Conservation (phyloP, 2,329 filamentous ascomycete species). For the Diaporthe vaccinii region DNA sequence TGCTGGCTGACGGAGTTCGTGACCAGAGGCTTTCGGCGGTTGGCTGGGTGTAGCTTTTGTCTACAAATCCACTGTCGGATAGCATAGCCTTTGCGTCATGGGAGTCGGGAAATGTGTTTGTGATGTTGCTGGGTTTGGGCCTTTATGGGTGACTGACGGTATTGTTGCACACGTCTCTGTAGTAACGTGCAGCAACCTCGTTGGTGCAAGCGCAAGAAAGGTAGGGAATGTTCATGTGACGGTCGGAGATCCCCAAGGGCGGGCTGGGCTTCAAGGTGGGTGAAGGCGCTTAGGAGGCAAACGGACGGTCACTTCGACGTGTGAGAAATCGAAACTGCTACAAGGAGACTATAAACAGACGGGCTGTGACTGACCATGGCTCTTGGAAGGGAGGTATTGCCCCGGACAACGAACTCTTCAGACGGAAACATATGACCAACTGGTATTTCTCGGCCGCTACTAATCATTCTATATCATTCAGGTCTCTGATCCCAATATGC, state of each 20-base stretch:
- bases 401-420: neutral
- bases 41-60: neutral
- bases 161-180: neutral
- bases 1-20: neutral
- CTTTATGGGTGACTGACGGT: neutral
- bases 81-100: neutral
- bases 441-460: too few species aligned
- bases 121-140: neutral
- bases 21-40: neutral
- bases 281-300: neutral
- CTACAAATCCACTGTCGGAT: neutral
- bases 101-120: neutral
- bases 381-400: neutral
- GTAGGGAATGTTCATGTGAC: neutral
- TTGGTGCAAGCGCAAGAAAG: neutral
- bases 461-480: neutral
- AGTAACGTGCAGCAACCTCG: neutral
- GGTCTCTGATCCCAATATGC: neutral
- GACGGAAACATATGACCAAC: too few species aligned
- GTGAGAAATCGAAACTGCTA: neutral
- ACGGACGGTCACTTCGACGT: neutral
- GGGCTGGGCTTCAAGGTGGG: too few species aligned
- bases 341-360: neutral
- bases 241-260: too few species aligned
- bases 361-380: neutral